Conservation (phyloP, 2,329 filamentous ascomycete species). For the Coleophoma cylindrospora region DNA sequence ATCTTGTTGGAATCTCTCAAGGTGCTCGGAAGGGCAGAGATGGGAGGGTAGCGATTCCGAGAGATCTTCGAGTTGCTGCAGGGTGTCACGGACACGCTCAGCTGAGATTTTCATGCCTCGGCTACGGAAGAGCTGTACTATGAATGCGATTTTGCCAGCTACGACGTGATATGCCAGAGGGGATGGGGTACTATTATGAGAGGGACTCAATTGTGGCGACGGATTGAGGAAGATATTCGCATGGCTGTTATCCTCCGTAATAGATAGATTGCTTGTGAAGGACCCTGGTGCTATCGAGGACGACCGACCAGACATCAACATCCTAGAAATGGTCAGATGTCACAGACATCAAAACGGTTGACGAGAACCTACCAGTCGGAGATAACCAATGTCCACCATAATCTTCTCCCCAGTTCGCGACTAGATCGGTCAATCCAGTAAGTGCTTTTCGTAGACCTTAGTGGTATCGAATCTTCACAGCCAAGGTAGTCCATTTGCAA, state of each 20-base stretch:
- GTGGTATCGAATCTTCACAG: background rate
- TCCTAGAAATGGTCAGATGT: background rate
- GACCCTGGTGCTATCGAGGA: background rate
- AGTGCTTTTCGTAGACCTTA: background rate
- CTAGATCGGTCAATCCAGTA: background rate
- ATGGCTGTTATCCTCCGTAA: background rate
- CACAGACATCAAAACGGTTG: background rate
- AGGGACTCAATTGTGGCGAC: background rate
- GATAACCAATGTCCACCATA: conserved; percentile 5
- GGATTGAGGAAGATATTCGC: background rate
- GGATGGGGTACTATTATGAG: no score
- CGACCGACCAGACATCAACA: background rate
- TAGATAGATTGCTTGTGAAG: background rate
- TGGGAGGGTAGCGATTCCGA: background rate
- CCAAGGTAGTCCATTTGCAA: background rate
- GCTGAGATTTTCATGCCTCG: no score
- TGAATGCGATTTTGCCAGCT: no score
- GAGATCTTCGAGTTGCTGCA: no score
- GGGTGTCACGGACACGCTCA: no score
- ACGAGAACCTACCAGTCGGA: conserved; percentile 1
- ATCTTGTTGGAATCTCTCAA: background rate
- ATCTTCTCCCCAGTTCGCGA: conserved; percentile 2
- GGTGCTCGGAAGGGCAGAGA: background rate
- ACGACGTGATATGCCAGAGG: no score
- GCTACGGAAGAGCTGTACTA: no score